Evolutionary conservation across 306 rosid species (phyloP).

Genomic region (Herpetospermum pedunculosum): DNA sequence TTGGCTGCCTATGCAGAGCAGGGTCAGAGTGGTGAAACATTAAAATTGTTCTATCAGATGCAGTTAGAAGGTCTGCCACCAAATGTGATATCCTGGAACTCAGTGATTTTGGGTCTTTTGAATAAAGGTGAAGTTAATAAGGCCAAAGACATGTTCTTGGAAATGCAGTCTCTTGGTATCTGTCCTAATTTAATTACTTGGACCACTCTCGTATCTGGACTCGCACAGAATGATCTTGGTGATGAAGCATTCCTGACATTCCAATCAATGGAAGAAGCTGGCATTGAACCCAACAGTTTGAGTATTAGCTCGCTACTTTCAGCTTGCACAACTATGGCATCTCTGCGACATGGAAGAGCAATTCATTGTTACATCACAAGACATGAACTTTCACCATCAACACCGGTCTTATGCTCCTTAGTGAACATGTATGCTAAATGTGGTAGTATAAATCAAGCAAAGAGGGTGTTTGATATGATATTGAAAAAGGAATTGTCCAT

Average conservation of each 20-base stretch:
- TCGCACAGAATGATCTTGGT: conserved; percentile 43
- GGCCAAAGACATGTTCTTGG: conserved; percentile 54
- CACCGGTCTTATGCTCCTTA: conserved; percentile 31
- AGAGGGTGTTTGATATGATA: conserved; percentile 32
- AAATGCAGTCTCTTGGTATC: conserved; percentile 42
- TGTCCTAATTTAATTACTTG: conserved; percentile 55
- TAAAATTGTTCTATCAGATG: conserved; percentile 68
- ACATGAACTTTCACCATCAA: conserved; percentile 24
- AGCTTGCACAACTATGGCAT: conserved; percentile 42
- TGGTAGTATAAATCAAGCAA: conserved; percentile 41
- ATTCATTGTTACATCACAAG: conserved; percentile 57
- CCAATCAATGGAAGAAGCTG: conserved; percentile 51
- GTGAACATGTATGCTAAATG: conserved; percentile 83
- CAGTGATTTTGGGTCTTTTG: conserved; percentile 51
- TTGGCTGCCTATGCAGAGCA: conserved; percentile 62
- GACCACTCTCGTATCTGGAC: conserved; percentile 66
- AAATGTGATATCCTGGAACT: conserved; percentile 69
- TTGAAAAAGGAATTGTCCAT: conserved; percentile 37
- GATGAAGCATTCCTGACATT: conserved; percentile 40
- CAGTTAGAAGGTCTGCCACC: conserved; percentile 59
- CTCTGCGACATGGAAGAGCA: conserved; percentile 48
- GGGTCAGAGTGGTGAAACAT: conserved; percentile 62
- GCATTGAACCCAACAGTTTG: conserved; percentile 39
- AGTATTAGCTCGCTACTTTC: conserved; percentile 44
- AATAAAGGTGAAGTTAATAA: conserved; percentile 53